Conservation (phyloP, 2,329 filamentous ascomycete genomes). For the Colletotrichum viniferum region DNA sequence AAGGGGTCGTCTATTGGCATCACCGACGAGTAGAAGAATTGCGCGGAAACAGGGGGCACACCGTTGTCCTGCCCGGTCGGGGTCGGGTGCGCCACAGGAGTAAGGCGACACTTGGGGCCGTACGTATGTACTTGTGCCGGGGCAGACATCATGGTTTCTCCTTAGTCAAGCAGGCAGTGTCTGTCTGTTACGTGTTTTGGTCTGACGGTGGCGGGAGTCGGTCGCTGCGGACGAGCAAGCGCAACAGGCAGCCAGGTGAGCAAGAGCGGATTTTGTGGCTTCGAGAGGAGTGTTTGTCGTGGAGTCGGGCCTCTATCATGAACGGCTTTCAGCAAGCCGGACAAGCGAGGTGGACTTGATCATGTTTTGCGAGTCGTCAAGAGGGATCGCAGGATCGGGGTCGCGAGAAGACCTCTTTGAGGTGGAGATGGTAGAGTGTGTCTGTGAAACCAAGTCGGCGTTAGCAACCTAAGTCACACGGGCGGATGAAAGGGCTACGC, state of each 20-base stretch:
- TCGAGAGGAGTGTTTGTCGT: neutral
- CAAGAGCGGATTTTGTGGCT: neutral
- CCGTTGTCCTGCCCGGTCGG: constrained; percentile 41
- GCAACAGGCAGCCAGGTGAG: neutral
- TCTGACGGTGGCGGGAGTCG: neutral
- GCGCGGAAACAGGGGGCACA: constrained; percentile 66
- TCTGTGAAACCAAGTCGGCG: neutral
- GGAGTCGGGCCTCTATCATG: neutral
- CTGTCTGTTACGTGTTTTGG: neutral
- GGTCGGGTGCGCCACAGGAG: constrained; percentile 45
- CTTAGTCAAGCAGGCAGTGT: neutral
- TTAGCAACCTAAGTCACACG: neutral
- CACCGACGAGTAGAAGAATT: constrained; percentile 86
- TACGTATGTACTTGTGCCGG: constrained; percentile 55
- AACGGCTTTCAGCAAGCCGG: neutral
- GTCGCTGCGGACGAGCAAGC: neutral
- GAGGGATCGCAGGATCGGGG: neutral
- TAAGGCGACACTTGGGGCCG: constrained; percentile 62
- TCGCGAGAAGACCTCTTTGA: neutral
- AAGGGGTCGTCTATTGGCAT: constrained; percentile 88
- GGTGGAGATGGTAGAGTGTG: neutral
- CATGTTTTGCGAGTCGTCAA: neutral
- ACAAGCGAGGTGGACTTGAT: neutral
- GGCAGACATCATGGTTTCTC: neutral
- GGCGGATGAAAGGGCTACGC: neutral